Base-by-base conservation (phyloP, 192 early-diverging fungal species). In the Phlyctochytrium arcticum region DNA sequence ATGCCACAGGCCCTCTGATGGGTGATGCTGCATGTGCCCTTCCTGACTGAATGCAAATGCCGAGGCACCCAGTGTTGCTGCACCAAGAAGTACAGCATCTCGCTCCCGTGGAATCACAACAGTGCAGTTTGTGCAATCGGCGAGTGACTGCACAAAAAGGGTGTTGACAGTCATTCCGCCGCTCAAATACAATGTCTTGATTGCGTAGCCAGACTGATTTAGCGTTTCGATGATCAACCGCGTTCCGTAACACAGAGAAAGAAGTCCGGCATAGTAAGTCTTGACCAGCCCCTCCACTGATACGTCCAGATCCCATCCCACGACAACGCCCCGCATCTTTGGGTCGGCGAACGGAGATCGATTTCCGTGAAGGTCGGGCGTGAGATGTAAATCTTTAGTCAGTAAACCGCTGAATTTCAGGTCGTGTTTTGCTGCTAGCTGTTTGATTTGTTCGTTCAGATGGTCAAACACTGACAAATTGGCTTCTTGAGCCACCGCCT, bases 281-380 rank as follows among this genome's bases (percentile, higher is more conserved):
- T 67, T 36, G 3, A 80, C 82, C 5, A 90, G 68, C 6, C 75
- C 73, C 46, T 84, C 69, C 0, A 82, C 42, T 35, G 39, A 37
- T 21, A 33, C 51, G 26, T 57, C 72, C 3, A 71, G 12, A 24
- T 57, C 49, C 31, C 80, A 44, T 3, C 89, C 88, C 4, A 75
- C 71, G 8, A 86, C 67, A 0, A 69, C 72, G 6, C 90, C 90
- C 26, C 83, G 71, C 36, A 89, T 55, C 26, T 62, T 65, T 46
- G 88, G 77, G 57, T 91, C 87, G 1, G 84, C 79, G 15, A 89
- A 65, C 3, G 90, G 90, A 5, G 85, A 84, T 6, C 90, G 78
- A 60, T 90, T 90, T 3, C 90, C 90, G 66, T 91, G 88, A 60
- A 80, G 83, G 68, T 91, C 90, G n/a, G 90, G 90, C 7, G 84